Evolutionary conservation across 2,329 filamentous ascomycete species (phyloP), one percentile per base, ranked within the genome.

Genomic region (Aspergillus alliaceus): DNA sequence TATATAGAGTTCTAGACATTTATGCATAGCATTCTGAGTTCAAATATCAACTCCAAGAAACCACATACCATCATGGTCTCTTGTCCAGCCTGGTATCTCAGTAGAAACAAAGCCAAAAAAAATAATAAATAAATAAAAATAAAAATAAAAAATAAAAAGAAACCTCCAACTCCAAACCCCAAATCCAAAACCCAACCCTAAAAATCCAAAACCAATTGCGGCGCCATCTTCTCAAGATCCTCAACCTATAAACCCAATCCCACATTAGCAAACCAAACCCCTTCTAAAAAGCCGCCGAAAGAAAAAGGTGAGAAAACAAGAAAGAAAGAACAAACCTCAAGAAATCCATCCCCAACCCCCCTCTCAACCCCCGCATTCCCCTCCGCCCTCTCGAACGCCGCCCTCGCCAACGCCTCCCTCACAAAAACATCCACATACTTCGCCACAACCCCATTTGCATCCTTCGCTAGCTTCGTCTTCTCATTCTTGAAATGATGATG

Each of bases 381-480:
- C 73, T 80, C 75, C 39, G 72, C 79, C 69, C 88, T 87, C 79
- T 91, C 89, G 57, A 86, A 86, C 9, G 87, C 85, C 37, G 90
- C 87, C 69, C 93, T 78, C 15, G 91, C 91, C 70, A 98, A 86
- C 1, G 91, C 91, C 77, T 98, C 93, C 60, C 90, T 83, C 53
- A 96, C 89, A 76, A 97, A 98, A 0, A 93, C 85, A 74, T 97
- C 91, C 74, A 97, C 83, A 72, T 98, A 98, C 76, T 89, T 91
- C 14, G 86, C 89, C 57, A 93, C 84, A 1, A 92, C 84, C 6
- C 79, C 82, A 71, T 93, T 90, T 4, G 91, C 91, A 68, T 92
- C 90, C 66, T 85, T 87, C 7, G 87, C 87, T 62, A 96, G 86
- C 64, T 88, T 82, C 24, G 89, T 93, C 55, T 84, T 82, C 49